Percentiles rank a stretch among this genome's conserved stretches.
Conservation (phyloP, 225 moss, liverwort and hornwort genomes). For the Marchantia polymorpha region DNA sequence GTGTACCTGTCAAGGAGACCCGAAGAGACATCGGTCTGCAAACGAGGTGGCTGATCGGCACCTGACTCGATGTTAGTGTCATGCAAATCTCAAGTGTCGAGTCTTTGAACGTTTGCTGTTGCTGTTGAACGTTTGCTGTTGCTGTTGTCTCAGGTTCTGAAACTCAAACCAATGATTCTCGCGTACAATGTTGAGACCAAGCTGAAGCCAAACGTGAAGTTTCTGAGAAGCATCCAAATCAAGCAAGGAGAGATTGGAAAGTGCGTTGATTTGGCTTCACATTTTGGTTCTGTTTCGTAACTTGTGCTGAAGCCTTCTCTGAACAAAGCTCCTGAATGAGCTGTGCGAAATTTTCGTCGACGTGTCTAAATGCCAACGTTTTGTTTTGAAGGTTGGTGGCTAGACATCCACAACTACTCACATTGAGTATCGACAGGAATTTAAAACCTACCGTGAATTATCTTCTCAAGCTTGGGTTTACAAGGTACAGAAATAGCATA, state of each 20-base stretch:
- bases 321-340: no score
- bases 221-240: conserved; percentile 49
- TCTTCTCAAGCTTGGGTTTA: conserved; percentile 52
- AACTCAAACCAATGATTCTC: conserved; percentile 57
- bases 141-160: conserved; percentile 34
- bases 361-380: background rate
- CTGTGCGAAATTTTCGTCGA: no score
- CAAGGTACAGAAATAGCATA: conserved; percentile 28
- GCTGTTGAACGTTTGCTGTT: background rate
- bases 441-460: conserved; percentile 50
- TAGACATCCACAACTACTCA: conserved; percentile 58
- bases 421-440: conserved; percentile 53
- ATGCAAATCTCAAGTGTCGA: background rate
- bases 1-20: background rate
- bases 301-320: no score
- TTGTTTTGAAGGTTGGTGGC: conserved; percentile 39
- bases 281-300: background rate
- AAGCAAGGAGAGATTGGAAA: conserved; percentile 46
- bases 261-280: conserved; percentile 11
- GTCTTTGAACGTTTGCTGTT: background rate
- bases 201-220: conserved; percentile 54
- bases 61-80: background rate
- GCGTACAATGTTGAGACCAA: conserved; percentile 52
- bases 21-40: no score
- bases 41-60: no score